Evolutionary conservation across 2,329 filamentous ascomycete species (phyloP).

Genomic region (Calonectria henricotiae): DNA sequence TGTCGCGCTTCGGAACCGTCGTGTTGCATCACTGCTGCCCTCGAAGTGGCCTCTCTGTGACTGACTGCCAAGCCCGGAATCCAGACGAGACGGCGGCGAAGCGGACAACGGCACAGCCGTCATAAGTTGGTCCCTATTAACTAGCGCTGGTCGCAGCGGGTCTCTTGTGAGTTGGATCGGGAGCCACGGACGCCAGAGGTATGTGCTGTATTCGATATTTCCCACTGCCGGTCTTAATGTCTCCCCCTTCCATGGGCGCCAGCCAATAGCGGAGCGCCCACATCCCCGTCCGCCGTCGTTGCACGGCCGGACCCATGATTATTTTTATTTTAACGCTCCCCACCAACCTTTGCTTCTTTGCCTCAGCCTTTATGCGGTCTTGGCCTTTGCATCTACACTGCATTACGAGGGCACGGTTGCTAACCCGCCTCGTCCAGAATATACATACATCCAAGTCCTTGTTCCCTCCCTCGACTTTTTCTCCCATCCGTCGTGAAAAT

Average conservation of each 20-base stretch:
- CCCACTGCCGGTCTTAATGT: slow-evolving; percentile 43
- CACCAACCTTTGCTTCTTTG: slow-evolving; percentile 29
- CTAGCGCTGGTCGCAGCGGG: slow-evolving; percentile 50
- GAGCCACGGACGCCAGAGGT: slow-evolving; percentile 51
- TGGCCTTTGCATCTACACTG: slow-evolving; percentile 32
- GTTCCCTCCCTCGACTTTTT: background rate
- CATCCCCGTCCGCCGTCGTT: slow-evolving; percentile 41
- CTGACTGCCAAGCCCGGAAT: slow-evolving; percentile 38
- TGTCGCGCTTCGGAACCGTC: slow-evolving; percentile 22
- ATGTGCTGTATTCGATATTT: slow-evolving; percentile 49
- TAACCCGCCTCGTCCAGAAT: slow-evolving; percentile 21
- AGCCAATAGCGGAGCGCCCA: slow-evolving; percentile 38
- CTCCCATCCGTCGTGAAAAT: slow-evolving; percentile 16
- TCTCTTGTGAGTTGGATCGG: slow-evolving; percentile 49
- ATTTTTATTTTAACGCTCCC: slow-evolving; percentile 31
- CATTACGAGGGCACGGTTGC: slow-evolving; percentile 28
- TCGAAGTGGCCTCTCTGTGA: slow-evolving; percentile 37
- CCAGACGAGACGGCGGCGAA: slow-evolving; percentile 46
- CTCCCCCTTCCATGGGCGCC: slow-evolving; percentile 45
- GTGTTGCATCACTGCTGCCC: slow-evolving; percentile 42
- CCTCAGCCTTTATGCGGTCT: slow-evolving; percentile 24
- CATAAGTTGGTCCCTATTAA: slow-evolving; percentile 47
- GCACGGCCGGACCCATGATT: slow-evolving; percentile 43
- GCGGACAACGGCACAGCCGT: slow-evolving; percentile 52
- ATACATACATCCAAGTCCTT: slow-evolving; percentile 18